Evolutionary conservation across 2,329 filamentous ascomycete genomes (phyloP), one percentile per base, ranked within the genome.

Genomic region (Fusarium sp.): DNA sequence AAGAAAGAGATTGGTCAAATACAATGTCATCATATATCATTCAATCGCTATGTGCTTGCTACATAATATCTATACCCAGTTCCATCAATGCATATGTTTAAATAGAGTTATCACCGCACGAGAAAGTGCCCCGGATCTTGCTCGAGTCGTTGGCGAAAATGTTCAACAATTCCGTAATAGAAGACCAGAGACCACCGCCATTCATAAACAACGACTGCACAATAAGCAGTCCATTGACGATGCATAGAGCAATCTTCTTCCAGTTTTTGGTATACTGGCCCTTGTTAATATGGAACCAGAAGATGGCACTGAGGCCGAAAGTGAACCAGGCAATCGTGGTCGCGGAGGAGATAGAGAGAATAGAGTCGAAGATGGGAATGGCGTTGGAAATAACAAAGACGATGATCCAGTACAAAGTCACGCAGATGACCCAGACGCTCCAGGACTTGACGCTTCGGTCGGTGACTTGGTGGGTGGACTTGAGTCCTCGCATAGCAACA

Each of bases 281-380:
- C 73, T 73, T 74, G 57, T 80, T 78, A 5, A 79, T 67, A 28
- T 77, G 74, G 59, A 79, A 76, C 78, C 77, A 79, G 53, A 79
- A 77, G 3, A 80, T 66, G 28, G 73, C 77, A 25, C 74, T 75
- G 26, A 79, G 73, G 26, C 78, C 78, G 48, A 79, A 79, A 0
- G 78, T 79, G 25, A 78, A 79, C 78, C 78, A 79, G 1, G 78
- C 77, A 13, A 79, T 76, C 9, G 77, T 76, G 0, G 77, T 78
- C 1, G 78, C 77, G 1, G 76, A 78, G 0, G 78, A 77, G 44
- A 80, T 79, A 11, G 76, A 71, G 23, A 80, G 70, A 55, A 80
- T 80, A 2, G 77, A 79, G 62, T 79, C 76, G 51, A 80, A 80
- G 37, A 80, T 71, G 9, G 79, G 79, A 13, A 80, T 78, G 10